Evolutionary conservation across 1,139 yeast species (phyloP).

Genomic region (Geotrichum restrictum): DNA sequence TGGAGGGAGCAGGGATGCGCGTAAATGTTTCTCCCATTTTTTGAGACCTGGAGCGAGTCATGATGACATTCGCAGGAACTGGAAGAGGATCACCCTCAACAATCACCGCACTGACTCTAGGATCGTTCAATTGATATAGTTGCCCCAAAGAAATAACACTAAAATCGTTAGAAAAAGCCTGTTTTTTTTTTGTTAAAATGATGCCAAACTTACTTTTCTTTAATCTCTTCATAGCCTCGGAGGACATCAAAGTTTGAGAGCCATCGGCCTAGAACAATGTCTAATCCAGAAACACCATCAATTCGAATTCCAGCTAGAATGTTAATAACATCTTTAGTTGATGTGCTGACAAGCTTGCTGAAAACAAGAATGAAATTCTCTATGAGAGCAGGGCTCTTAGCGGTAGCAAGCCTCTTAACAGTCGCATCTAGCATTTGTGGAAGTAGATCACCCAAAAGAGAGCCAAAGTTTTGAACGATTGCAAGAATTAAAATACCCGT

Average conservation of each 20-base stretch:
- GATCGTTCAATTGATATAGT: slow-evolving; percentile 57
- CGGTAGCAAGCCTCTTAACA: slow-evolving; percentile 57
- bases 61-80: slow-evolving; percentile 56
- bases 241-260: slow-evolving; percentile 74
- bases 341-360: slow-evolving; percentile 61
- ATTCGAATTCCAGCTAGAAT: slow-evolving; percentile 47
- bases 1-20: slow-evolving; percentile 62
- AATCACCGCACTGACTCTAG: slow-evolving; percentile 47
- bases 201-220: slow-evolving; percentile 45
- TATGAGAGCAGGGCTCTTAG: slow-evolving; percentile 66
- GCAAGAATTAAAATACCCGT: slow-evolving; percentile 44
- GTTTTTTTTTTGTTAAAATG: background rate
- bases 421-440: slow-evolving; percentile 69
- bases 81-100: slow-evolving; percentile 80
- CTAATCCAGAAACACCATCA: slow-evolving; percentile 40
- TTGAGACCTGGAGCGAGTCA: slow-evolving; percentile 77
- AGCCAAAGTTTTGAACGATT: slow-evolving; percentile 56
- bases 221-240: slow-evolving; percentile 71
- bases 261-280: slow-evolving; percentile 67
- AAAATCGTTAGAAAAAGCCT: background rate
- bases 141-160: slow-evolving; percentile 61
- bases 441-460: slow-evolving; percentile 49
- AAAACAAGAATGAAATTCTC: slow-evolving; percentile 75
- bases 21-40: slow-evolving; percentile 54
- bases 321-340: slow-evolving; percentile 58